Evolutionary conservation across 768 basidiomycete genomes (phyloP), one percentile per base, ranked within the genome.

Genomic region (Infundibulicybe gibba): DNA sequence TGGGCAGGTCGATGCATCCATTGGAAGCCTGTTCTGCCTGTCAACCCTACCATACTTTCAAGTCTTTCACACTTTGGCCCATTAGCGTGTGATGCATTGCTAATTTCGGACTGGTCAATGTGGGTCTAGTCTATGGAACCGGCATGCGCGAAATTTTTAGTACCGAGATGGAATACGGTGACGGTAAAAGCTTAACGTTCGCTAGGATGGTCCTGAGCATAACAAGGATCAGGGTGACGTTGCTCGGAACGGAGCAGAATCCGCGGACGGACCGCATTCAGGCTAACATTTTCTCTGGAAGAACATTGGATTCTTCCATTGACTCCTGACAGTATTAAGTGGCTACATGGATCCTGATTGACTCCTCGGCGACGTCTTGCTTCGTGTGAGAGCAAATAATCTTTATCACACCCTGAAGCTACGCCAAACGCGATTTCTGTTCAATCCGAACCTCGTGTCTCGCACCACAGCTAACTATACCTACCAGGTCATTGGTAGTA

Each of bases 251-350:
- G 13, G 57, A 54, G 21, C 67, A 64, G 25, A 72, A 64, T 3
- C 80, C 79, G 79, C 82, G 82, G 60, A 63, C 74, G 49, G 80
- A 78, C 11, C 79, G 81, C 32, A 56, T 83, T 19, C 80, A 81
- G 52, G 67, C 68, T 15, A 80, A 77, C 47, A 74, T 81, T 56
- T n/a, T 25, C 25, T 25, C 25, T 25, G 25, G 25, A 25, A 25
- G 25, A 8, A 58, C 56, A 30, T 79, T 77, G 50, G 44, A 68
- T 44, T 37, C 32, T 32, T 56, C 37, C 40, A 44, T 32, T 34
- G 20, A 40, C 43, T 43, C 20, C 43, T 42, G 25, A 33, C 50
- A 11, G 39, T 44, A 20, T 37, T 41, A 37, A 21, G 33, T 40
- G 15, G 44, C 20, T 37, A 61, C 55, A 59, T 64, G 34, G 58